Base-by-base conservation (phyloP, 495 filamentous ascomycete genomes). In the Astrocystis sublimbata region DNA sequence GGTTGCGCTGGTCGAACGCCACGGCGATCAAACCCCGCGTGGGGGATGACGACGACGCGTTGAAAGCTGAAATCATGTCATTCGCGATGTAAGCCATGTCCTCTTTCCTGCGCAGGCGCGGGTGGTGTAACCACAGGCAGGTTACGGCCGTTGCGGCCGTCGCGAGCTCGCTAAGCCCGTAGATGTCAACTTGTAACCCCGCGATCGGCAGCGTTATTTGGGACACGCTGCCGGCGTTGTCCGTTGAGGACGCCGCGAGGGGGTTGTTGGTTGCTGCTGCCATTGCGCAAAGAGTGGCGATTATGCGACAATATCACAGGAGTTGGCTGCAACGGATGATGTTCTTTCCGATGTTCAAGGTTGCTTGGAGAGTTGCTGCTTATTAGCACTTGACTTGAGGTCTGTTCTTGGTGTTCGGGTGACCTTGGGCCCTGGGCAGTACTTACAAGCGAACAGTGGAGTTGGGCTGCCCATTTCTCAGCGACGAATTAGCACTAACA, bases 1-100 rank as follows among this genome's bases (percentile, higher is more conserved):
- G 94, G 67, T 98, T 98, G 28, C 93, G 78, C 71, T 93, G 90
- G 68, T 97, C 94, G 68, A 93, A 94, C 2, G 89, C 82, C 12
- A 93, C 85, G 21, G 88, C 90, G 55, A 98, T 88, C 46, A 97
- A 69, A 4, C 89, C 85, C 23, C 78, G 60, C 21, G 59, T 23
- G 23, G 55, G n/a, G 15, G 21, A 17, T 2, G 13, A 21, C n/a
- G 49, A 33, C n/a, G 13, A 10, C 12, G 58, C 50, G 23, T 76
- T 73, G 68, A 75, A 80, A 4, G 76, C 74, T 19, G 60, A 62
- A 5, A 82, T 60, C 46, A 70, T 61, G 26, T 74, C 73, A 31
- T 67, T 59, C 5, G 79, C 78, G 38, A 80, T 65, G 47, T 73
- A 69, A 17, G 65, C 69, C 93, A 98, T 97, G 61, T 80, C 81